Evolutionary conservation across 2,329 filamentous ascomycete genomes (phyloP).

Genomic region (Trichoderma koningiopsis): DNA sequence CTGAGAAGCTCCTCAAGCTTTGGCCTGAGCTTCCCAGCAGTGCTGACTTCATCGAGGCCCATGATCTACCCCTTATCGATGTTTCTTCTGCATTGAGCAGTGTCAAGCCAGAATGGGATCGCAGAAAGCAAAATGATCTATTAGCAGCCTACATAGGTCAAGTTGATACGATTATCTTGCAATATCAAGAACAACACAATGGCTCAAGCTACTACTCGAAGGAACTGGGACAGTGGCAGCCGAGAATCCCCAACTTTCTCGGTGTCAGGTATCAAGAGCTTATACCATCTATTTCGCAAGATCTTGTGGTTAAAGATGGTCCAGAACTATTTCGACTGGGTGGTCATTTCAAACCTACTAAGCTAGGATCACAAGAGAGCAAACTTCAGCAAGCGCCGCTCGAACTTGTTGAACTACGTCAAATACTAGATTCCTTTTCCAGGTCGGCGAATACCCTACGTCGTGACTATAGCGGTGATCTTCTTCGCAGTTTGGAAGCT

Average conservation of each 20-base stretch:
- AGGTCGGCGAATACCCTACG: constrained; percentile 11
- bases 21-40: constrained; percentile 15
- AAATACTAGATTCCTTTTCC: constrained; percentile 21
- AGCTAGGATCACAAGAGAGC: background rate
- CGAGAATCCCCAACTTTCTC: background rate
- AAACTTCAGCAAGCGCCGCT: background rate
- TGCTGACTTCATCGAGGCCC: background rate
- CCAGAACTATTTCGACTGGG: background rate
- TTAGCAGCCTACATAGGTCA: background rate
- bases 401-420: background rate
- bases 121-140: constrained; percentile 5
- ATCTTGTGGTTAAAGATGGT: constrained; percentile 1
- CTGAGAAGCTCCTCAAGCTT: constrained; percentile 2
- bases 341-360: background rate
- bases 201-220: background rate
- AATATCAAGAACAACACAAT: background rate
- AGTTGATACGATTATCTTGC: background rate
- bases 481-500: constrained; percentile 19
- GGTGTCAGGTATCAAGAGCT: background rate
- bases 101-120: constrained; percentile 7
- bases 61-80: background rate
- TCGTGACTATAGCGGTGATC: constrained; percentile 30
- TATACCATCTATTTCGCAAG: constrained; percentile 4
- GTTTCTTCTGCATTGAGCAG: background rate
- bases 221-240: background rate